Conservation (phyloP, 768 basidiomycete genomes). For the Neoboletus subvelutipes region DNA sequence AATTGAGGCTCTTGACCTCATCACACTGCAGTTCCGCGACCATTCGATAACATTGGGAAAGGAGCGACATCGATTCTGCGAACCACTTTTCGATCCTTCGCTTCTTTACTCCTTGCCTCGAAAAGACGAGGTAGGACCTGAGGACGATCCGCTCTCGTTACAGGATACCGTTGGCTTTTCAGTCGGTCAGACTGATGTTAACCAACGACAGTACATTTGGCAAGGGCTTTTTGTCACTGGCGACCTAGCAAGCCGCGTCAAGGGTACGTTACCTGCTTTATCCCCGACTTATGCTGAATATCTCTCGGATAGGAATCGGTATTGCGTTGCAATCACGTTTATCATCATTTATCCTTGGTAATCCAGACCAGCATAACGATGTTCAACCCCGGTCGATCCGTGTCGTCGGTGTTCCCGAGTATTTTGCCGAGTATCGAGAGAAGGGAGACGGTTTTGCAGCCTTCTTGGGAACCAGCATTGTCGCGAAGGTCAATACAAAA, state of each 20-base stretch:
- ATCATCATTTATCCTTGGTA: constrained; percentile 57
- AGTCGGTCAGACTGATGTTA: constrained; percentile 59
- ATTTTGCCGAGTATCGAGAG: constrained; percentile 88
- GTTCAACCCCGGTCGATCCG: constrained; percentile 67
- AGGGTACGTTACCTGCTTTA: constrained; percentile 46
- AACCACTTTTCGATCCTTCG: constrained; percentile 79
- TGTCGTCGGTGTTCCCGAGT: constrained; percentile 74
- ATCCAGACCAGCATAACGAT: constrained; percentile 65
- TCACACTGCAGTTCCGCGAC: constrained; percentile 70
- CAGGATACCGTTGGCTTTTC: constrained; percentile 69
- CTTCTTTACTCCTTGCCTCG: constrained; percentile 44
- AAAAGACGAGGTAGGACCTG: constrained; percentile 24
- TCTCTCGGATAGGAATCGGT: constrained; percentile 49
- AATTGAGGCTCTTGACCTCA: constrained; percentile 82
- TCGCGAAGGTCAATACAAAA: constrained; percentile 65
- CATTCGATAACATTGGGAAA: constrained; percentile 76
- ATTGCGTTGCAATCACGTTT: constrained; percentile 72
- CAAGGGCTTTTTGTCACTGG: constrained; percentile 81
- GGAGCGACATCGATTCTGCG: constrained; percentile 88
- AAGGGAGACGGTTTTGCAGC: constrained; percentile 79
- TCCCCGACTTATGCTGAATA: neutral
- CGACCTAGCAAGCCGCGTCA: constrained; percentile 66
- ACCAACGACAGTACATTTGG: constrained; percentile 72
- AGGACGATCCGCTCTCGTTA: constrained; percentile 41
- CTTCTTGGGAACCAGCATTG: constrained; percentile 79